Evolutionary conservation across 768 basidiomycete genomes (phyloP), one percentile per base, ranked within the genome.

Genomic region (Russula vinacea): DNA sequence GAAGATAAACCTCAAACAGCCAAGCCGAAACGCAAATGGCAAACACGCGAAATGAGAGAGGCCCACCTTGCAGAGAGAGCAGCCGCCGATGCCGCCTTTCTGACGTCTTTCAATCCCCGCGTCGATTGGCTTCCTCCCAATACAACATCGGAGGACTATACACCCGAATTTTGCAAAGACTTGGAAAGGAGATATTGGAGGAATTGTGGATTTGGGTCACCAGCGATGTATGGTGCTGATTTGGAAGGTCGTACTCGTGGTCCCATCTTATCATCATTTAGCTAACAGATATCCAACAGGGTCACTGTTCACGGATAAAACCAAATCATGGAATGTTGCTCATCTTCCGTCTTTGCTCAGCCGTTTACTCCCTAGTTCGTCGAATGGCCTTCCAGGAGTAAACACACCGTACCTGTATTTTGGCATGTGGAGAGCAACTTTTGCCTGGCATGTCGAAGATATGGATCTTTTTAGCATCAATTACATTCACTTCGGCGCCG

Each of bases 391-490:
- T 32, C 95, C 96, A 0, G 97, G 97, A 10, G 97, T 99, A 54
- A 98, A 98, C 72, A 89, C 94, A 3, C 96, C 96, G 0, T 98
- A 98, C 73, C 83, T 98, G 2, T 98, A 98, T 75, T 98, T 95
- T 73, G 97, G 97, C 67, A 98, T 98, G 95, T 99, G 97, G 97
- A 82, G 94, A 56, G 96, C 96, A 26, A 94, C 94, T 0, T 98
- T 98, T 75, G 92, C 94, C 0, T 99, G 97, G 96, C 97, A 99
- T 70, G 97, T 99, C 54, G 97, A 99, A 75, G 97, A 99, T 75
- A 97, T 98, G 92, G 97, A 99, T 72, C 81, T 99, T 1, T 98
- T 96, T 76, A 95, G 93, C 62, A 98, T 99, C 78, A 99, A 99
- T 73, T 98, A 94, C 73, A 92, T 99, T 60, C 97, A 99, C 74